Conservation (phyloP, 2,329 filamentous ascomycete species). For the Teratosphaeria zuluensis region DNA sequence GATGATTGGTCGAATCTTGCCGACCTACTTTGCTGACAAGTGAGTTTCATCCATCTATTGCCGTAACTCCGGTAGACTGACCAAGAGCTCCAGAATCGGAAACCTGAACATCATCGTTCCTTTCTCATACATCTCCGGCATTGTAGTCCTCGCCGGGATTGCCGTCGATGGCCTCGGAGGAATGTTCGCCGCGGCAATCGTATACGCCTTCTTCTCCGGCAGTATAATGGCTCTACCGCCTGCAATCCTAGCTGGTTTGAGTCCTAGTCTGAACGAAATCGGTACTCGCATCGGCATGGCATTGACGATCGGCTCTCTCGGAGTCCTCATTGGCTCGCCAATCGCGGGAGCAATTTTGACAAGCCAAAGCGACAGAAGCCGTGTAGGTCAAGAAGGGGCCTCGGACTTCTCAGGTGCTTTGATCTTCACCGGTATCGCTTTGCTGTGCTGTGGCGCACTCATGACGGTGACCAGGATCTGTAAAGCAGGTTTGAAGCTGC, state of each 20-base stretch:
- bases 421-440: neutral
- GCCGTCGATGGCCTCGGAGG: constrained; percentile 32
- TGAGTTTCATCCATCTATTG: constrained; percentile 21
- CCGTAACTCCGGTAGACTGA: constrained; percentile 27
- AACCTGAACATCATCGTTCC: constrained; percentile 14
- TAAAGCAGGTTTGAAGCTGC: neutral
- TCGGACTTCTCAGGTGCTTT: neutral
- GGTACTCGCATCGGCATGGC: constrained; percentile 41
- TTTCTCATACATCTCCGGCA: constrained; percentile 28
- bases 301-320: constrained; percentile 34
- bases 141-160: constrained; percentile 48
- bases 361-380: neutral
- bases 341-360: constrained; percentile 34
- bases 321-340: constrained; percentile 35
- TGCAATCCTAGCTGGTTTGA: constrained; percentile 32
- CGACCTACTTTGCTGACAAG: constrained; percentile 43
- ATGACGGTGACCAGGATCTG: neutral
- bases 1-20: constrained; percentile 44
- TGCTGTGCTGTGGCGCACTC: neutral
- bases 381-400: neutral
- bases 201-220: constrained; percentile 37
- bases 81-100: constrained; percentile 42
- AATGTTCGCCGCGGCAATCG: constrained; percentile 33
- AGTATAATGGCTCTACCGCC: constrained; percentile 39
- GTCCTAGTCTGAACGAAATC: constrained; percentile 36